These are phyloP conservation scores for Geosmithia putterillii DNA, from an alignment of 2,329 filamentous ascomycete species.

Conservation along the genomic window DNA sequence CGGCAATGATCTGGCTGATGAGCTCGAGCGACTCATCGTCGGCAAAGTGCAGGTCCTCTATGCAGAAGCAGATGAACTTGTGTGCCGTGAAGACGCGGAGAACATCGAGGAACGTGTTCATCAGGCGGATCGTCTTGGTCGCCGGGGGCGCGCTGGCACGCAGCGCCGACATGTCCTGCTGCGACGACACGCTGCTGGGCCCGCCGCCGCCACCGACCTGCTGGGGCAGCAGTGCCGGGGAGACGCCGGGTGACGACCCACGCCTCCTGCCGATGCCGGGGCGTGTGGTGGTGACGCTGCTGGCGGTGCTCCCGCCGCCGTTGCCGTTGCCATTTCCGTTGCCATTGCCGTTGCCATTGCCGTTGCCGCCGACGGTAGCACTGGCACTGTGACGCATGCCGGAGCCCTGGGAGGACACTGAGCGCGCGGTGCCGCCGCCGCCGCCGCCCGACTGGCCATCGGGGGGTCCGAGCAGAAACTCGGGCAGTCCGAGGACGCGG, in stretches of 20 bases:
- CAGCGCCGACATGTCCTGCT: constrained; percentile 45
- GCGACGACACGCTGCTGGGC: constrained; percentile 24
- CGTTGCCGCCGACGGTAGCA: constrained; percentile 8
- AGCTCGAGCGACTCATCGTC: constrained; percentile 80
- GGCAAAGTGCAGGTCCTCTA: constrained; percentile 85
- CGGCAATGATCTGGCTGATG: constrained; percentile 66
- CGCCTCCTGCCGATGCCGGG: constrained; percentile 19
- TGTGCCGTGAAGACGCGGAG: constrained; percentile 68
- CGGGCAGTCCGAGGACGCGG: constrained; percentile 47
- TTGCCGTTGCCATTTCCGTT: too few relatives aligned
- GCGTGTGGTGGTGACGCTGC: too few relatives aligned
- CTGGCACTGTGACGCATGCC: constrained; percentile 14
- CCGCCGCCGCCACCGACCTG: too few relatives aligned
- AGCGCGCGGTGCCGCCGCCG: constrained; percentile 13
- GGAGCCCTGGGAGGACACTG: constrained; percentile 20
- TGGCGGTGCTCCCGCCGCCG: background rate
- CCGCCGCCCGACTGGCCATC: constrained; percentile 17
- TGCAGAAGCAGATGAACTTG: constrained; percentile 76
- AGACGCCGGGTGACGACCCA: constrained; percentile 35
- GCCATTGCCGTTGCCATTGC: constrained; percentile 3
- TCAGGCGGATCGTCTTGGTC: constrained; percentile 59
- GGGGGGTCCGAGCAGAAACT: constrained; percentile 52
- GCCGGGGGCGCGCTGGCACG: constrained; percentile 32
- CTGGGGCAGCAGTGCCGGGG: constrained; percentile 24
- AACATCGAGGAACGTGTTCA: constrained; percentile 82